A percentile compares a stretch with the other conserved stretches of the same genome.
Evolutionary conservation across 2,329 filamentous ascomycete species (phyloP).

Genomic region (Ascochyta viciae-villosae): DNA sequence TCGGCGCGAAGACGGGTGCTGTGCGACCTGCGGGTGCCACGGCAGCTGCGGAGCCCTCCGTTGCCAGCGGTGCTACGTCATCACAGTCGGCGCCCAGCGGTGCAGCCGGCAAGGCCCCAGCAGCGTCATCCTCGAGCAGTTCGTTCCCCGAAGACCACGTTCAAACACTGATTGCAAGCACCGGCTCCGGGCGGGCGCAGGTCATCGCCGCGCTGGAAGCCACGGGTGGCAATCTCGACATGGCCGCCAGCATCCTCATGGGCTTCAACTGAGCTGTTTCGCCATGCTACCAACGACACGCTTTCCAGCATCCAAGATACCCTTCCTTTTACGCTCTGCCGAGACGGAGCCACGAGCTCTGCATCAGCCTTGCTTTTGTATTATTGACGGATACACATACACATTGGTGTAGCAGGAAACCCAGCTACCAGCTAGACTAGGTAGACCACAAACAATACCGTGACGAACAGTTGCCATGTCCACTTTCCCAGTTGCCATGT

Average conservation of each 20-base stretch:
- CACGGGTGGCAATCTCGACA: constrained; percentile 84
- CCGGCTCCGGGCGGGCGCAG: constrained; percentile 75
- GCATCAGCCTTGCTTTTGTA: constrained; percentile 8
- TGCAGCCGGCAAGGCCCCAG: constrained; percentile 31
- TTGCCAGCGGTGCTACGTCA: constrained; percentile 20
- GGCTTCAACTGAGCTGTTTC: constrained; percentile 10
- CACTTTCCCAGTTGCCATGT: too few relatives aligned
- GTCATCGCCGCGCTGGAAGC: constrained; percentile 83
- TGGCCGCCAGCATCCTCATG: constrained; percentile 82
- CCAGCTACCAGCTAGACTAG: constrained; percentile 1
- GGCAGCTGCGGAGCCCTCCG: constrained; percentile 37
- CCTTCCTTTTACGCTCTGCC: constrained; percentile 4
- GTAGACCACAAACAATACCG: neutral
- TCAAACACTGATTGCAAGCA: constrained; percentile 74
- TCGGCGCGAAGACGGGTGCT: constrained; percentile 83
- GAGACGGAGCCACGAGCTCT: neutral
- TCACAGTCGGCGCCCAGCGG: constrained; percentile 14
- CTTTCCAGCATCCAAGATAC: constrained; percentile 4
- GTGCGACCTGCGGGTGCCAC: constrained; percentile 62
- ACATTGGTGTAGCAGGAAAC: neutral
- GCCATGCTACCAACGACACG: neutral
- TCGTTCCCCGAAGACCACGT: constrained; percentile 70
- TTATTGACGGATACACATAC: constrained; percentile 9
- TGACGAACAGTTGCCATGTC: too few relatives aligned
- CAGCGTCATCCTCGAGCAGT: constrained; percentile 14